Conservation (phyloP, 2,329 filamentous ascomycete species). For the Chaetoscypha palmicola region DNA sequence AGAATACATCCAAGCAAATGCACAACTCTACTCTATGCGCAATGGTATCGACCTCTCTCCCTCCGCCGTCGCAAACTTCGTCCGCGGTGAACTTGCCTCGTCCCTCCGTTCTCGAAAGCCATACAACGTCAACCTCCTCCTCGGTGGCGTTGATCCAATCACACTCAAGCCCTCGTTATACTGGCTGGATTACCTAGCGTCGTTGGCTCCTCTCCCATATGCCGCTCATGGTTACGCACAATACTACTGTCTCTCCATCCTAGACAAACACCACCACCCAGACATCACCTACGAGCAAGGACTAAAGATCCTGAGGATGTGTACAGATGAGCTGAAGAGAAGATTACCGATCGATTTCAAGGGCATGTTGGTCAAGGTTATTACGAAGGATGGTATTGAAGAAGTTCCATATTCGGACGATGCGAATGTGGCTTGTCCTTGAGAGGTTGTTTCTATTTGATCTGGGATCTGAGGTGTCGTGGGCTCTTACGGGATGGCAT, state of each 20-base stretch:
- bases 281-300: slow-evolving; percentile 86
- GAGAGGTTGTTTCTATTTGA: slow-evolving; percentile 3
- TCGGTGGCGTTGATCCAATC: slow-evolving; percentile 90
- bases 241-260: slow-evolving; percentile 96
- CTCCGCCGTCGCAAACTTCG: slow-evolving; percentile 82
- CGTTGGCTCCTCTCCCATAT: slow-evolving; percentile 81
- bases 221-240: slow-evolving; percentile 98
- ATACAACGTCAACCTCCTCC: slow-evolving; percentile 92
- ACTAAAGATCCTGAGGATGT: slow-evolving; percentile 87
- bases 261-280: slow-evolving; percentile 98
- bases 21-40: slow-evolving; percentile 97
- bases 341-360: slow-evolving; percentile 98
- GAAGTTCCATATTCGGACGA: slow-evolving; percentile 80
- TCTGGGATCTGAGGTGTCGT: too few relatives aligned
- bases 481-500: slow-evolving; percentile 10
- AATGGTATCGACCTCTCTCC: slow-evolving; percentile 91
- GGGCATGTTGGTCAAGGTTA: slow-evolving; percentile 86
- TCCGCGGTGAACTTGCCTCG: slow-evolving; percentile 85
- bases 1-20: slow-evolving; percentile 98
- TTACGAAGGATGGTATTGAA: slow-evolving; percentile 87
- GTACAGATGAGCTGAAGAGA: slow-evolving; percentile 94
- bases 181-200: slow-evolving; percentile 96
- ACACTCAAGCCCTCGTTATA: slow-evolving; percentile 85
- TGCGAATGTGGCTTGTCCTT: slow-evolving; percentile 27
- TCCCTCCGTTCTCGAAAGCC: slow-evolving; percentile 87